Evolutionary conservation across 2,329 filamentous ascomycete species (phyloP).

Genomic region (Metarhizium album): DNA sequence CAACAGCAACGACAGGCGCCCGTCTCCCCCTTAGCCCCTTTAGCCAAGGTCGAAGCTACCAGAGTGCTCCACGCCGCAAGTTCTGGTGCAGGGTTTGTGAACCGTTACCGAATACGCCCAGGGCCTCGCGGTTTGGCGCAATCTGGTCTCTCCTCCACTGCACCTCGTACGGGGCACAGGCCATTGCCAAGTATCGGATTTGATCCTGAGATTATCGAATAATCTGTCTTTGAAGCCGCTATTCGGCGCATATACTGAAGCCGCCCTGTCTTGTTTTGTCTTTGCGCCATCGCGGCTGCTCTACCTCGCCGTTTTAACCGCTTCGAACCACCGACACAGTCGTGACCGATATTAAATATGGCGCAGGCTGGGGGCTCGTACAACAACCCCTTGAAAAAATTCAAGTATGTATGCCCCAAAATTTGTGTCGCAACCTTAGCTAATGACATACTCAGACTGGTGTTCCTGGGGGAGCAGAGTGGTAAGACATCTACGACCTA

Average conservation of each 20-base stretch:
- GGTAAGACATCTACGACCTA: slow-evolving; percentile 50
- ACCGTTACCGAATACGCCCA: neutral
- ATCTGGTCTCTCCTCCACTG: neutral
- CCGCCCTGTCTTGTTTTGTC: too few species aligned
- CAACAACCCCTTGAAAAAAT: slow-evolving; percentile 99
- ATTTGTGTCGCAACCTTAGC: neutral
- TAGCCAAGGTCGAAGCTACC: neutral
- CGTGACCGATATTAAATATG: slow-evolving; percentile 42
- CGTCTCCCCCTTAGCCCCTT: too few species aligned
- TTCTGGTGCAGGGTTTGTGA: neutral
- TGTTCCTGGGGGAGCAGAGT: slow-evolving; percentile 97
- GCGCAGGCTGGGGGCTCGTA: slow-evolving; percentile 77
- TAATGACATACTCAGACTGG: slow-evolving; percentile 49
- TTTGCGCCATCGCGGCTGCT: neutral
- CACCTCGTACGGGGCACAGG: neutral
- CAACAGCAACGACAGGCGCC: neutral
- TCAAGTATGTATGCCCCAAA: slow-evolving; percentile 63
- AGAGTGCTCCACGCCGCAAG: neutral
- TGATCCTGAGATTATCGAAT: neutral
- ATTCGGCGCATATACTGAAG: too few species aligned
- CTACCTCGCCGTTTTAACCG: neutral
- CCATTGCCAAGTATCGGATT: neutral
- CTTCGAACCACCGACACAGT: neutral
- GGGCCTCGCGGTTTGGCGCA: neutral
- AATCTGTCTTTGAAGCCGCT: neutral